Conservation (phyloP, 768 basidiomycete genomes). For the Jaapia argillacea region DNA sequence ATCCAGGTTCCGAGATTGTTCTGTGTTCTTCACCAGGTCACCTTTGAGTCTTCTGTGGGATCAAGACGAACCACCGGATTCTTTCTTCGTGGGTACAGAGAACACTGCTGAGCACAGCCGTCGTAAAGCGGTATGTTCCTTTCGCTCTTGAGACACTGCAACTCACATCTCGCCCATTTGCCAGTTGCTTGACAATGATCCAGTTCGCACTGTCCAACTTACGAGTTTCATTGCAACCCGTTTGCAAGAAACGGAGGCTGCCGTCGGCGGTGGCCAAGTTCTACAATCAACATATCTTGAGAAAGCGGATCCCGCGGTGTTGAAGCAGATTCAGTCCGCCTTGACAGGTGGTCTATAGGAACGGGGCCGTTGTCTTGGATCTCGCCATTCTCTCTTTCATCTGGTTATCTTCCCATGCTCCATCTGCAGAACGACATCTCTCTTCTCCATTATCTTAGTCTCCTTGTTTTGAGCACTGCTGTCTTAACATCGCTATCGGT, state of each 20-base stretch:
- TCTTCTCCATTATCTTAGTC: no score
- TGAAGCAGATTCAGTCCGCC: constrained; percentile 45
- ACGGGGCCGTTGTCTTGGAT: not conserved
- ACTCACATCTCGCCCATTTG: not conserved
- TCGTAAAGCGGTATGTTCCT: constrained; percentile 48
- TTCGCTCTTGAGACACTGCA: not conserved
- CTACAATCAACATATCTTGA: constrained; percentile 55
- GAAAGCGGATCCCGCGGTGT: constrained; percentile 63
- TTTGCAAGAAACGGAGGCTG: constrained; percentile 53
- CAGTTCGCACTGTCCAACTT: constrained; percentile 59
- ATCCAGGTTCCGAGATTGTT: no score
- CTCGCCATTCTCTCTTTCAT: not conserved
- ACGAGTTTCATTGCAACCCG: constrained; percentile 45
- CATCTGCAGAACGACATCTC: not conserved
- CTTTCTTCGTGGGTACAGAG: constrained; percentile 54
- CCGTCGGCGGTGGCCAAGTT: constrained; percentile 43
- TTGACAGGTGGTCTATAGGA: constrained; percentile 4
- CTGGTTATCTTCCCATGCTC: not conserved
- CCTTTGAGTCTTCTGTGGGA: constrained; percentile 50
- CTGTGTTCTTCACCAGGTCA: not conserved
- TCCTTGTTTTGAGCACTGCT: no score
- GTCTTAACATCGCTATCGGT: no score
- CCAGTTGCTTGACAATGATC: constrained; percentile 64
- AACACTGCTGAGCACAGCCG: constrained; percentile 72
- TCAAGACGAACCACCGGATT: constrained; percentile 41